phyloP scores from a whole-genome alignment of 192 early-diverging fungal genomes.

The Backusella tuberculispora region DNA sequence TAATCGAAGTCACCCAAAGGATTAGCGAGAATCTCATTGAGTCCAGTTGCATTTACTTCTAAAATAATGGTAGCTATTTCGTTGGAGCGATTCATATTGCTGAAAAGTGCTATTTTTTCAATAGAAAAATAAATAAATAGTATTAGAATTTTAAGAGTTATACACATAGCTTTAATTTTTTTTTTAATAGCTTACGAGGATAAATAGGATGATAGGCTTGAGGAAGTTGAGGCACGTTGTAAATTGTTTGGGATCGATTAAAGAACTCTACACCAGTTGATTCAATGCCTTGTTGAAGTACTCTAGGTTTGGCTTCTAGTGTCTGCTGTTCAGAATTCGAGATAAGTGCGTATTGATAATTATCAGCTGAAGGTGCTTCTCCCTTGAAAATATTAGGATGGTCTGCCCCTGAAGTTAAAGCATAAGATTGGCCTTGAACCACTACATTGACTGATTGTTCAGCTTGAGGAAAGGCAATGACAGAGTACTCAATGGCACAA shows the following conservation, averaged over 20 bases:
- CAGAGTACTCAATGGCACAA: constrained; percentile 26
- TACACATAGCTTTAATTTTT: not conserved
- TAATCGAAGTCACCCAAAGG: constrained; percentile 25
- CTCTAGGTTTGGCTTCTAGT: constrained; percentile 42
- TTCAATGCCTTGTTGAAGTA: not conserved
- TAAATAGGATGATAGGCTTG: constrained; percentile 49
- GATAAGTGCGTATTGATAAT: constrained; percentile 34
- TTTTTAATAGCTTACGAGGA: constrained; percentile 38
- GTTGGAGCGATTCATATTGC: constrained; percentile 20
- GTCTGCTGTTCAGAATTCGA: constrained; percentile 26
- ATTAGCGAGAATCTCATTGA: constrained; percentile 9
- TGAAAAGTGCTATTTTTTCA: constrained; percentile 17
- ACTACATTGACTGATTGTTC: constrained; percentile 26
- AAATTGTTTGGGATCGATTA: constrained; percentile 43
- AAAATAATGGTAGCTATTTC: constrained; percentile 28
- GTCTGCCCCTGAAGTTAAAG: constrained; percentile 10
- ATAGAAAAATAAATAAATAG: not conserved
- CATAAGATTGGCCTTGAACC: constrained; percentile 23
- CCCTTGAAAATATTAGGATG: constrained; percentile 30
- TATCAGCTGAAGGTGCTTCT: constrained; percentile 17
- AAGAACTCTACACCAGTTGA: constrained; percentile 51
- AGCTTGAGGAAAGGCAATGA: constrained; percentile 29
- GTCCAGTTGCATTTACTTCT: constrained; percentile 18
- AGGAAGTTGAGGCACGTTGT: constrained; percentile 38
- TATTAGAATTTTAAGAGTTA: not conserved